These are phyloP conservation scores for Steccherinum ochraceum DNA, from an alignment of 768 basidiomycete species.

Conservation along the genomic window DNA sequence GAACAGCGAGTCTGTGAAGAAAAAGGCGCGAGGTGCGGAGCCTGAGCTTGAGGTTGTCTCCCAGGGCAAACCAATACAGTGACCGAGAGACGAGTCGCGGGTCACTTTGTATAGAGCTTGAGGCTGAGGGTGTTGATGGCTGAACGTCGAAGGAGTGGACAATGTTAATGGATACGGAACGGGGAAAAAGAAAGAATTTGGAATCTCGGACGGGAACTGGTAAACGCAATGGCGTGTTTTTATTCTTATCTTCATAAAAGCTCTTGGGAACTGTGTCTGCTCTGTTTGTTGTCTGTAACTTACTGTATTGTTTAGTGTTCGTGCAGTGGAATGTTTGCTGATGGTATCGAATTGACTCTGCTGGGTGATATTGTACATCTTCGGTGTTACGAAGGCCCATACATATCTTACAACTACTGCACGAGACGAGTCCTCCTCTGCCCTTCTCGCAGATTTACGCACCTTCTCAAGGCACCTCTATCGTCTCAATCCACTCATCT, in stretches of 20 bases:
- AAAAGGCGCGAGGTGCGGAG: conserved; percentile 24
- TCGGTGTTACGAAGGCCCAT: too few relatives aligned
- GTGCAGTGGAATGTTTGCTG: too few relatives aligned
- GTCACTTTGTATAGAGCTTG: too few relatives aligned
- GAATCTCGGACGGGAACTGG: neutral
- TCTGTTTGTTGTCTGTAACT: neutral
- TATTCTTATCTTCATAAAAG: neutral
- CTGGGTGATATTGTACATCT: too few relatives aligned
- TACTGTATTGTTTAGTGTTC: neutral
- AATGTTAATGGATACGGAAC: neutral
- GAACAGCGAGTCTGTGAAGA: conserved; percentile 26
- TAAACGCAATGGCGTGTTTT: neutral
- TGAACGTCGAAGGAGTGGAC: too few relatives aligned
- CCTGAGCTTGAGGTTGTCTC: neutral
- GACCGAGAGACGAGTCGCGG: too few relatives aligned
- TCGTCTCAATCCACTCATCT: conserved; percentile 51
- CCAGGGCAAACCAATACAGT: too few relatives aligned
- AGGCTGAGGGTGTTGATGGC: too few relatives aligned
- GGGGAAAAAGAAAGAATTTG: neutral
- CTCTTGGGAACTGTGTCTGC: neutral
- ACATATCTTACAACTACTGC: neutral
- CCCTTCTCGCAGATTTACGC: neutral
- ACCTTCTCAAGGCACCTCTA: conserved; percentile 50
- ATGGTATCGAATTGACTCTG: too few relatives aligned
- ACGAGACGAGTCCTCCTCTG: too few relatives aligned